Conservation (phyloP, 2,329 filamentous ascomycete genomes). For the Arthroderma sp. region DNA sequence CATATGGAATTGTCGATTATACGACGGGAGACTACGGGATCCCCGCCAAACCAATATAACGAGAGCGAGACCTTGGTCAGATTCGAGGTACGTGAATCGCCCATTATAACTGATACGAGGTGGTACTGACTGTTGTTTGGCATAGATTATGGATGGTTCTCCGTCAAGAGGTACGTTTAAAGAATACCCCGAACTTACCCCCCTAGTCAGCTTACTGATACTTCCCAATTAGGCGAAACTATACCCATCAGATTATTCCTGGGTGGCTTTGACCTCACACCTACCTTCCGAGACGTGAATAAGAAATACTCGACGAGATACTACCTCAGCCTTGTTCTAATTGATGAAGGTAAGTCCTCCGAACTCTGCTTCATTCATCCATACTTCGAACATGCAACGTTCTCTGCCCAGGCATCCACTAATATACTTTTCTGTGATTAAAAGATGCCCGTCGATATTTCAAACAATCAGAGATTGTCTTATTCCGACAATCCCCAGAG, state of each 20-base stretch:
- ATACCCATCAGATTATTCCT: slow-evolving; percentile 96
- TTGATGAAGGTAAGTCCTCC: slow-evolving; percentile 64
- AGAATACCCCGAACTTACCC: background rate
- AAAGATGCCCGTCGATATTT: slow-evolving; percentile 92
- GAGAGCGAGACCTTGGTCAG: slow-evolving; percentile 96
- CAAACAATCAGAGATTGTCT: slow-evolving; percentile 96
- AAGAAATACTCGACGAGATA: slow-evolving; percentile 99
- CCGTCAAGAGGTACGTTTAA: slow-evolving; percentile 67
- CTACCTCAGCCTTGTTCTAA: slow-evolving; percentile 89
- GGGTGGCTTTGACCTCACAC: slow-evolving; percentile 91
- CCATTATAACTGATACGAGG: slow-evolving; percentile 1
- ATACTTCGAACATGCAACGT: background rate
- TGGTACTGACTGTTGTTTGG: slow-evolving; percentile 8
- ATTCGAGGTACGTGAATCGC: slow-evolving; percentile 57
- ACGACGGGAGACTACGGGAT: slow-evolving; percentile 87
- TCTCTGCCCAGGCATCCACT: background rate
- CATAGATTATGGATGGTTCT: slow-evolving; percentile 95
- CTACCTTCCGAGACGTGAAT: slow-evolving; percentile 98
- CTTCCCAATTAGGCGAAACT: slow-evolving; percentile 51
- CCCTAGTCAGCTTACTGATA: background rate
- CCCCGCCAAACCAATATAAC: slow-evolving; percentile 97
- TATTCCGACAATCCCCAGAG: slow-evolving; percentile 61
- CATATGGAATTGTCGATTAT: slow-evolving; percentile 99
- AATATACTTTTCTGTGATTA: background rate
- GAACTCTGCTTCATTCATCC: no score